Conservation (phyloP, 1,284 basidiomycete genomes). For the Mrakiaceae sp. region DNA sequence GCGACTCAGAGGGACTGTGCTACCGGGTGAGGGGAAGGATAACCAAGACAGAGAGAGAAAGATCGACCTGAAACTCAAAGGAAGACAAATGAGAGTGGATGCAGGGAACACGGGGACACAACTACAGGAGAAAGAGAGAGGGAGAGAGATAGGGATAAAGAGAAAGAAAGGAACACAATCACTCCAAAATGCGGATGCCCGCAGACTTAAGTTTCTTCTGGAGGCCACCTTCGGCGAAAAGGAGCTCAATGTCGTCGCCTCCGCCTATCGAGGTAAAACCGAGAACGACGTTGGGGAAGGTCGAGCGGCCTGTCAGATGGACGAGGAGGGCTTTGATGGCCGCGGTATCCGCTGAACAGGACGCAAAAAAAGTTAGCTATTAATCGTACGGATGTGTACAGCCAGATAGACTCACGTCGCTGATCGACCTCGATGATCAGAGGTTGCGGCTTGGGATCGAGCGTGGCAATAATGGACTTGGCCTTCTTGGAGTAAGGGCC, state of each 20-base stretch:
- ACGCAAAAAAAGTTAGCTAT: neutral
- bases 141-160: too few species aligned
- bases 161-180: too few species aligned
- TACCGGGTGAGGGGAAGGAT: too few species aligned
- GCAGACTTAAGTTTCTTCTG: too few species aligned
- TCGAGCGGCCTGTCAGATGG: slow-evolving; percentile 31
- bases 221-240: slow-evolving; percentile 33
- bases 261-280: slow-evolving; percentile 33
- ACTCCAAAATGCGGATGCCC: too few species aligned
- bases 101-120: too few species aligned
- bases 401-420: slow-evolving; percentile 23
- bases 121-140: too few species aligned
- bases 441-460: slow-evolving; percentile 27
- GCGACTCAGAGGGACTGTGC: too few species aligned
- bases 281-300: slow-evolving; percentile 36
- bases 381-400: neutral
- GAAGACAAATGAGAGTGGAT: too few species aligned
- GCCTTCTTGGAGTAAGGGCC: slow-evolving; percentile 35
- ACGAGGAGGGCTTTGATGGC: slow-evolving; percentile 29
- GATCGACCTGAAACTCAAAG: too few species aligned
- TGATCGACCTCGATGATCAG: slow-evolving; percentile 35
- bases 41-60: too few species aligned
- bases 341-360: slow-evolving; percentile 26
- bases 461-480: slow-evolving; percentile 29
- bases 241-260: slow-evolving; percentile 32